phyloP scores from a whole-genome alignment of 78 protist species.

The Dictyostelium citrinum region DNA sequence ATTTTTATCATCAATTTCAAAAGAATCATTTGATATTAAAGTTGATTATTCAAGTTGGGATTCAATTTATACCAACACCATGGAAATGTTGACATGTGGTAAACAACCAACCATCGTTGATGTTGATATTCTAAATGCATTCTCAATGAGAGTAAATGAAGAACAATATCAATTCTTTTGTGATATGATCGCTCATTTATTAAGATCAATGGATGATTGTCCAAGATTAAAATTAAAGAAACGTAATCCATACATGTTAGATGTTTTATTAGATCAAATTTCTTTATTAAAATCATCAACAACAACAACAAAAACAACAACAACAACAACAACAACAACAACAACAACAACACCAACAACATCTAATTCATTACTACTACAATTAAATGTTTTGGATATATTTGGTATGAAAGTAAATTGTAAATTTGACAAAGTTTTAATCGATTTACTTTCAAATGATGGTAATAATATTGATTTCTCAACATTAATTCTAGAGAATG shows the following conservation, averaged over 20 bases:
- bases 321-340: too few relatives aligned
- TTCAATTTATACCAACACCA: slow-evolving; percentile 18
- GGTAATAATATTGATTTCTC: not conserved
- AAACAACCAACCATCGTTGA: slow-evolving; percentile 29
- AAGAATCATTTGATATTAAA: not conserved
- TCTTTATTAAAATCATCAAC: not conserved
- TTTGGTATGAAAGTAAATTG: slow-evolving; percentile 42
- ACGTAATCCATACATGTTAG: slow-evolving; percentile 8
- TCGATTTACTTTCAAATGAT: not conserved
- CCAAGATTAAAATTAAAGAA: slow-evolving; percentile 39
- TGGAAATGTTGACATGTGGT: not conserved
- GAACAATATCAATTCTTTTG: slow-evolving; percentile 14
- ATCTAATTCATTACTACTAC: not conserved
- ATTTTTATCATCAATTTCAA: not conserved
- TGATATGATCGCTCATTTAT: slow-evolving; percentile 52
- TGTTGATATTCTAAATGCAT: not conserved
- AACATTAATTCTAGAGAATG: not conserved
- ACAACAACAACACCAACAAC: too few relatives aligned
- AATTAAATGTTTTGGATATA: not conserved
- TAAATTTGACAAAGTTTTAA: not conserved
- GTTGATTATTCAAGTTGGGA: slow-evolving; percentile 33
- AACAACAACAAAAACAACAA: not conserved
- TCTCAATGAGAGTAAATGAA: not conserved
- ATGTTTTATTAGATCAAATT: not conserved
- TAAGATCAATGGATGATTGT: slow-evolving; percentile 24